Base-by-base conservation (phyloP, 352 stramenopile genomes). In the Phytopythium delawarense region DNA sequence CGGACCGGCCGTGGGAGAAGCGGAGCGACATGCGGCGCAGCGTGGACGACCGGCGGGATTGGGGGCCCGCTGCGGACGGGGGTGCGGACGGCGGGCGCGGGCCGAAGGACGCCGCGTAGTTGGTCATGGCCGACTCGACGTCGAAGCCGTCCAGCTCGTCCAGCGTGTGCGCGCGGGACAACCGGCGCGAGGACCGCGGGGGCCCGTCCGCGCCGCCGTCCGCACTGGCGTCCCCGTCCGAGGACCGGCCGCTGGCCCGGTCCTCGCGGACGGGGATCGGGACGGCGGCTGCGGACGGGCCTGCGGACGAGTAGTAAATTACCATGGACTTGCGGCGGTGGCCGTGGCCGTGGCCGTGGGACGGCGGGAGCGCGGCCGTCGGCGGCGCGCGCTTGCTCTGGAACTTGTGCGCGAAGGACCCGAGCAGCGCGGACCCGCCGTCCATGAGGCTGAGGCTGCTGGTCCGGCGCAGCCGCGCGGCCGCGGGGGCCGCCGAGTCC, bases 281-380 rank as follows among this genome's bases (percentile, higher is more conserved):
- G 35, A 11, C 35, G 8, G 44, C 18, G 20, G 20, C 18, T 23
- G 46, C n/a, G 46, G 21, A 34, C 51, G 51, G 30, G 11, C 4
- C 34, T 7, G 51, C 20, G 51, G 60, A 45, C 16, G 69, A 64
- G 56, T 82, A 85, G 57, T 64, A 74, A 30, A 85, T 67, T 6
- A 81, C 60, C 49, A 72, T 67, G 4, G 76, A 65, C 7, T 74
- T 69, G 48, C 65, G 67, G 9, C 70, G 68, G 58, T 70, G 69
- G 15, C 67, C 46, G 16, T 63, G 69, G 15, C 74, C 25, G 20
- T 58, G 58, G 23, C 62, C 53, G 37, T 70, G 61, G 20, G 59
- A 67, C 35, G 65, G 61, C 15, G 21, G 62, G n/a, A 74, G 57
- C 13, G 63, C 58, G 39, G 70, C 58, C 0, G 8, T 11, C 35